A percentile compares a stretch with the other conserved stretches of the same genome.
Conservation (phyloP, 164 flowering plant genomes). For the Nymphaea thermarum region DNA sequence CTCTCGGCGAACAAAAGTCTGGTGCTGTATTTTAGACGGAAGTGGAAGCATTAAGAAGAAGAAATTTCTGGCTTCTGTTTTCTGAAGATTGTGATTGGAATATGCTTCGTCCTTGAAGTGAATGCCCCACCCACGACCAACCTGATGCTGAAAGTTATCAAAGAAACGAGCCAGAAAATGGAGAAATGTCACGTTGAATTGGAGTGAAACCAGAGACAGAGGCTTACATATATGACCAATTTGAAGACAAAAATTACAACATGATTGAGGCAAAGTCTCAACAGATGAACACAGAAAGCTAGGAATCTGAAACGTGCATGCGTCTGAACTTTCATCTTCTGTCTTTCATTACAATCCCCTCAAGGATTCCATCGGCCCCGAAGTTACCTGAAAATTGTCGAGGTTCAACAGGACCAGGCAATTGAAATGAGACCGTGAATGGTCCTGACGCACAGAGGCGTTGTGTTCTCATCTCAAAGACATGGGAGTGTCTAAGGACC, state of each 20-base stretch:
- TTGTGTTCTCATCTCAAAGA: constrained; percentile 46
- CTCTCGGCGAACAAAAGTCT: too few relatives aligned
- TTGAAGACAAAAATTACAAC: neutral
- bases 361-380: constrained; percentile 58
- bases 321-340: neutral
- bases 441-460: constrained; percentile 54
- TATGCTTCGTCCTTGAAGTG: too few relatives aligned
- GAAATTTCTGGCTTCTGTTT: too few relatives aligned
- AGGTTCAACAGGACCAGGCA: constrained; percentile 68
- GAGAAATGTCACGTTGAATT: too few relatives aligned
- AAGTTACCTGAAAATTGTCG: constrained; percentile 37
- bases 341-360: constrained; percentile 45
- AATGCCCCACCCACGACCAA: too few relatives aligned
- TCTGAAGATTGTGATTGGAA: too few relatives aligned
- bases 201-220: neutral
- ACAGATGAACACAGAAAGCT: too few relatives aligned
- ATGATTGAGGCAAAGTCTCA: neutral
- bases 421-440: constrained; percentile 50
- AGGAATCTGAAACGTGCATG: neutral
- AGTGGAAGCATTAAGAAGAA: too few relatives aligned
- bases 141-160: too few relatives aligned
- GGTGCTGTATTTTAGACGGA: too few relatives aligned
- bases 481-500: constrained; percentile 21
- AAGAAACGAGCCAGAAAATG: too few relatives aligned
- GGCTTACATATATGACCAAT: neutral